Percentiles rank a stretch among this genome's conserved stretches.
Conservation (phyloP, 176 grass and related monocot genomes). For the Musa itinerans region DNA sequence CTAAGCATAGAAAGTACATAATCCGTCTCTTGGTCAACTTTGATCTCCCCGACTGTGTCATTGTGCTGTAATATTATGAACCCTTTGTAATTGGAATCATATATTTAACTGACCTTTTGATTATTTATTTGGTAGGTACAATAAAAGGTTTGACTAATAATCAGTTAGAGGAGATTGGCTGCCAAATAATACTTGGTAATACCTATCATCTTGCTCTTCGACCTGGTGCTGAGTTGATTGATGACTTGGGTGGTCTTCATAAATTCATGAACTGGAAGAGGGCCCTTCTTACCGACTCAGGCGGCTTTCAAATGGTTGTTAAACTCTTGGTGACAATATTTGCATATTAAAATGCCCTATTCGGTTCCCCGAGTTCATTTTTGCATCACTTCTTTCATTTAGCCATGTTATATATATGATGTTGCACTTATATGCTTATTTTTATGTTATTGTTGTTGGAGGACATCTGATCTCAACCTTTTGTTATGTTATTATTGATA, state of each 20-base stretch:
- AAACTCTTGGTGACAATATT: slow-evolving; percentile 16
- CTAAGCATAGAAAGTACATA: not conserved
- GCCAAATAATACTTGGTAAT: slow-evolving; percentile 97
- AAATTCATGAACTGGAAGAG: slow-evolving; percentile 99
- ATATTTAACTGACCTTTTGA: not conserved
- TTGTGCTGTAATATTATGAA: not conserved
- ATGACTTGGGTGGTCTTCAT: slow-evolving; percentile 90
- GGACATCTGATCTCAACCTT: too few relatives aligned
- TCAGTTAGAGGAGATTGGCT: slow-evolving; percentile 83
- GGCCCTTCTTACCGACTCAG: slow-evolving; percentile 86
- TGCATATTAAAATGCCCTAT: slow-evolving; percentile 13
- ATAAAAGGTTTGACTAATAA: slow-evolving; percentile 94
- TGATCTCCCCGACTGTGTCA: not conserved
- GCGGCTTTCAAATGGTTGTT: slow-evolving; percentile 98
- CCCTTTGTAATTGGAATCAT: not conserved
- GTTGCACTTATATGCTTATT: not conserved
- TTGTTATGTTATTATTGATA: too few relatives aligned
- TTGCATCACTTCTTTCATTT: not conserved
- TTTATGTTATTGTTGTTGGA: not conserved
- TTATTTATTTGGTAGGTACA: slow-evolving; percentile 48
- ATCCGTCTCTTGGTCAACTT: not conserved
- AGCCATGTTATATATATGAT: not conserved
- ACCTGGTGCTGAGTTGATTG: slow-evolving; percentile 78
- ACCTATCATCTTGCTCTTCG: slow-evolving; percentile 94
- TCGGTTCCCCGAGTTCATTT: not conserved